Evolutionary conservation across 108 stramenopile genomes (phyloP).

Genomic region (Nannochloropsis gaditana): DNA sequence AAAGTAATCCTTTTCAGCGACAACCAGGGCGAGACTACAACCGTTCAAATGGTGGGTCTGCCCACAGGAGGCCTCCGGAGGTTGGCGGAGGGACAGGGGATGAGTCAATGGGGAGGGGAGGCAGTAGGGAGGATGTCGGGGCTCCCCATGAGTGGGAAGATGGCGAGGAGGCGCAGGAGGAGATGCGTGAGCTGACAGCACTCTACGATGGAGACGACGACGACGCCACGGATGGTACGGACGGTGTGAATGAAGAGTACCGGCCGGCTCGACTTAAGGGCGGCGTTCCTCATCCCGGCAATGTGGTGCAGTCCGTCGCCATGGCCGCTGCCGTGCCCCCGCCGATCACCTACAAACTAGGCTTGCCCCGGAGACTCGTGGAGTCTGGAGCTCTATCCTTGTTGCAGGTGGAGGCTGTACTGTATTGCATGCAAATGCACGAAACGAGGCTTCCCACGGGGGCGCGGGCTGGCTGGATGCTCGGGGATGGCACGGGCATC

Average conservation of each 20-base stretch:
- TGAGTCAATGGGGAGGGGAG: too few relatives aligned
- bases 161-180: neutral
- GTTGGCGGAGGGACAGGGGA: too few relatives aligned
- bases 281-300: neutral
- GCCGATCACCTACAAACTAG: neutral
- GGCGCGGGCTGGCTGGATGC: slow-evolving; percentile 64
- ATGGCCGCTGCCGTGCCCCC: neutral
- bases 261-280: neutral
- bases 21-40: too few relatives aligned
- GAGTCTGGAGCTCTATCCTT: neutral
- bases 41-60: too few relatives aligned
- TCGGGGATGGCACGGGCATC: slow-evolving; percentile 78
- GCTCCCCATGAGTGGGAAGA: neutral
- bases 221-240: neutral
- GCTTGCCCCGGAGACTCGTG: neutral
- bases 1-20: too few relatives aligned
- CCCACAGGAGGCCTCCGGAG: too few relatives aligned
- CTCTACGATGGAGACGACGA: neutral
- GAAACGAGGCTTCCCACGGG: slow-evolving; percentile 25
- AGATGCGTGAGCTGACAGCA: neutral
- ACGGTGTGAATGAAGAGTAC: neutral
- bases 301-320: neutral
- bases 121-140: too few relatives aligned
- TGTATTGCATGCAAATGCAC: neutral
- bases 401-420: neutral